Percentiles rank a stretch among this genome's conserved stretches.
These are phyloP conservation scores for Aspergillus bertholletiae DNA, from an alignment of 495 filamentous ascomycete genomes.

Conservation along the genomic window DNA sequence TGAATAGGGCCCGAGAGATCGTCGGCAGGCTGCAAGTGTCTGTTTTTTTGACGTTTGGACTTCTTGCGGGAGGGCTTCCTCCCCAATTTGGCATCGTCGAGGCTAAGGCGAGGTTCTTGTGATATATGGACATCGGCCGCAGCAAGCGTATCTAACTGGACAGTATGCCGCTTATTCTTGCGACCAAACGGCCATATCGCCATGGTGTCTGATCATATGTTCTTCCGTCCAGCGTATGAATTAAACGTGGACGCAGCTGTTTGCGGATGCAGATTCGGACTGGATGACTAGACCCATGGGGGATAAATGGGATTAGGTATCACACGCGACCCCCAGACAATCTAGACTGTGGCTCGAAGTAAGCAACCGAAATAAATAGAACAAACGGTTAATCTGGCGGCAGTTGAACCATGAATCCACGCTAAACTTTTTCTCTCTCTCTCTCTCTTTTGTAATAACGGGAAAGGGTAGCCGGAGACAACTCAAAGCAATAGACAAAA, in stretches of 20 bases:
- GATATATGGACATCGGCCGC: slow-evolving; percentile 24
- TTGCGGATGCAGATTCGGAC: slow-evolving; percentile 15
- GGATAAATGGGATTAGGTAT: slow-evolving; percentile 10
- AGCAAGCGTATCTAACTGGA: slow-evolving; percentile 38
- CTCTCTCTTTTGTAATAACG: too few relatives aligned
- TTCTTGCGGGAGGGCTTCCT: slow-evolving; percentile 41
- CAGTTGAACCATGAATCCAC: not conserved
- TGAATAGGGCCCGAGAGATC: slow-evolving; percentile 23
- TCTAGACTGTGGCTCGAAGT: not conserved
- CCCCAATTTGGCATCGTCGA: slow-evolving; percentile 18
- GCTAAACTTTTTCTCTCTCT: too few relatives aligned
- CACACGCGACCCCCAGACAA: slow-evolving; percentile 13
- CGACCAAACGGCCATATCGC: slow-evolving; percentile 77
- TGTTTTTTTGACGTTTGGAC: slow-evolving; percentile 38
- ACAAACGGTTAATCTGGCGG: not conserved
- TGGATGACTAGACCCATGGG: slow-evolving; percentile 34
- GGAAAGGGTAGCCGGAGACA: slow-evolving; percentile 9
- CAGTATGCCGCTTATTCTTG: slow-evolving; percentile 52
- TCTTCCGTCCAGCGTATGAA: slow-evolving; percentile 33
- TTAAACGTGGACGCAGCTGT: slow-evolving; percentile 22
- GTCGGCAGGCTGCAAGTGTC: slow-evolving; percentile 29
- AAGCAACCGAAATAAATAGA: slow-evolving; percentile 2
- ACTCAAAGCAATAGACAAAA: slow-evolving; percentile 6
- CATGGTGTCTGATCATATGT: slow-evolving; percentile 45
- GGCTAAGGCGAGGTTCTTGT: slow-evolving; percentile 25